A percentile compares a stretch with the other conserved stretches of the same genome.
phyloP scores from a whole-genome alignment of 2,329 filamentous ascomycete genomes.

The Sarocladiaceae sp. region DNA sequence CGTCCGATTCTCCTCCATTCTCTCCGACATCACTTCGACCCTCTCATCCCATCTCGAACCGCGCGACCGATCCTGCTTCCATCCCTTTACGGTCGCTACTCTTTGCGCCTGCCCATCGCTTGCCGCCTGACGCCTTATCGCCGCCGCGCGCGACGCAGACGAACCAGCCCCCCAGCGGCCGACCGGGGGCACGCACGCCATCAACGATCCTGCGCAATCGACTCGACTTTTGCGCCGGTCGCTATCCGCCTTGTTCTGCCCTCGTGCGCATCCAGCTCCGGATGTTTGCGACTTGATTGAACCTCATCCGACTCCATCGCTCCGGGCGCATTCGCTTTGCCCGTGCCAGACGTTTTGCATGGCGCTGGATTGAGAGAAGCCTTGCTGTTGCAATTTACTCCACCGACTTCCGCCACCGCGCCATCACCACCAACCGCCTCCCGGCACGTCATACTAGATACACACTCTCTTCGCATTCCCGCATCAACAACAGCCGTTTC shows the following conservation, averaged over 20 bases:
- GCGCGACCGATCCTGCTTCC: too few species aligned
- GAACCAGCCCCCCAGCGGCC: neutral
- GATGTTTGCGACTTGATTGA: neutral
- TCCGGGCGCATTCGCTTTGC: neutral
- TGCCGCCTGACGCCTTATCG: slow-evolving; percentile 2
- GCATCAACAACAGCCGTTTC: neutral
- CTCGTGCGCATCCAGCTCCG: slow-evolving; percentile 3
- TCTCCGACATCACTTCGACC: too few species aligned
- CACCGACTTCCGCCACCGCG: slow-evolving; percentile 9
- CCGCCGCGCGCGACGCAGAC: slow-evolving; percentile 1
- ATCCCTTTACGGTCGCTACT: too few species aligned
- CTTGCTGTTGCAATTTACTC: slow-evolving; percentile 7
- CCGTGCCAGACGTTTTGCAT: neutral
- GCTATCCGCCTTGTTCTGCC: neutral
- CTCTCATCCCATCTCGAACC: too few species aligned
- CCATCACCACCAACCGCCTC: neutral
- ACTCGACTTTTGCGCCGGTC: slow-evolving; percentile 1
- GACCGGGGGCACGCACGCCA: slow-evolving; percentile 6
- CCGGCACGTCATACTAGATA: slow-evolving; percentile 1
- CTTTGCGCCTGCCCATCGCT: neutral
- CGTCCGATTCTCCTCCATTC: too few species aligned
- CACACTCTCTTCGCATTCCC: neutral
- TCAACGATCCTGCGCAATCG: slow-evolving; percentile 6
- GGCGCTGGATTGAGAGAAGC: slow-evolving; percentile 1
- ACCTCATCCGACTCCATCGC: neutral